Conservation (phyloP, 305 asterid species). For the Withania somnifera region DNA sequence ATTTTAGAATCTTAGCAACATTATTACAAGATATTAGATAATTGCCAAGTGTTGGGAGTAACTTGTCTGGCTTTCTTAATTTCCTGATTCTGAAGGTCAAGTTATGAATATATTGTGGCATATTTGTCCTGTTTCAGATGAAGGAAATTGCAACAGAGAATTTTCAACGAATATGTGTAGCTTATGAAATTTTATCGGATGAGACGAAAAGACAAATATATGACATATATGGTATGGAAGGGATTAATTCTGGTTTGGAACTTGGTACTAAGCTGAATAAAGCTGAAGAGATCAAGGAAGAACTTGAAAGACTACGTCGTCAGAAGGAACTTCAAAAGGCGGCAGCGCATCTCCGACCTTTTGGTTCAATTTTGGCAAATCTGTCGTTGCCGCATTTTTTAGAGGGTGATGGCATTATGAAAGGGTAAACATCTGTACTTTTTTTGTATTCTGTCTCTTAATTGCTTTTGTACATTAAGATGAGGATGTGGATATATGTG, state of each 20-base stretch:
- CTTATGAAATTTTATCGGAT: constrained; percentile 88
- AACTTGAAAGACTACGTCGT: constrained; percentile 73
- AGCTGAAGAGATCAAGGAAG: constrained; percentile 85
- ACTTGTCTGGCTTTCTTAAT: background rate
- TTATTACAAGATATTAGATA: background rate
- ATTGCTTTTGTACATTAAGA: background rate
- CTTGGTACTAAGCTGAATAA: constrained; percentile 76
- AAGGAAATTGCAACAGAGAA: constrained; percentile 93
- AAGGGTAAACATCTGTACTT: constrained; percentile 45
- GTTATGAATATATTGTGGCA: background rate
- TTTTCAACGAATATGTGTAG: constrained; percentile 93
- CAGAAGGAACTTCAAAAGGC: constrained; percentile 61
- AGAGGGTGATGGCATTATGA: constrained; percentile 85
- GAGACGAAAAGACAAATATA: constrained; percentile 67
- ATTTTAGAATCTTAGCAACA: background rate
- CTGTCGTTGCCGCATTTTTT: constrained; percentile 65
- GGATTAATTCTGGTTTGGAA: constrained; percentile 83
- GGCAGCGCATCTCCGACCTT: constrained; percentile 48
- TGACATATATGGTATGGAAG: constrained; percentile 98
- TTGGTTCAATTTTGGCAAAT: constrained; percentile 73
- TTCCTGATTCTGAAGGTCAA: background rate
- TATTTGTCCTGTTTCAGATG: constrained; percentile 44
- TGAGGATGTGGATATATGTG: background rate
- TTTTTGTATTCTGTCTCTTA: constrained; percentile 5
- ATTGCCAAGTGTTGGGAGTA: background rate